Percentiles rank a stretch among this genome's conserved stretches.
Evolutionary conservation across 345 rosid species (phyloP).

Genomic region (Eucalyptus fibrosa): DNA sequence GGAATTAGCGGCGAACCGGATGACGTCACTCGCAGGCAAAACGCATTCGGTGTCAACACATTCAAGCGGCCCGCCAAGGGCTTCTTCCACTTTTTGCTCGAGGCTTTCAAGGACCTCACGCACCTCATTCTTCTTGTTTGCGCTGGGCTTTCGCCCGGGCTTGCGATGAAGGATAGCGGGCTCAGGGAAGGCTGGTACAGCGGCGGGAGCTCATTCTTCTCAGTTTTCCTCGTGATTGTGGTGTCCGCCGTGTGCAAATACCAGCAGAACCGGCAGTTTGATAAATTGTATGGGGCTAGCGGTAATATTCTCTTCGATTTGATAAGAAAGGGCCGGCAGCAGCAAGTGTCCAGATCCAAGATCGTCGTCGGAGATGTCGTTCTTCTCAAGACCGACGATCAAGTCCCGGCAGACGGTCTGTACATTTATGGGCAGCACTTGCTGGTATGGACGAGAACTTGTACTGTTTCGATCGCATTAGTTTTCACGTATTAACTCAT

Average conservation of each 20-base stretch:
- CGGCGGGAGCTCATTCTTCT: not conserved
- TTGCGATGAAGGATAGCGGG: constrained; percentile 50
- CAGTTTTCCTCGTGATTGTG: constrained; percentile 36
- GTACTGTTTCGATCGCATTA: no score
- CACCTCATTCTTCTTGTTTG: constrained; percentile 40
- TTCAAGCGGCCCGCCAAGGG: constrained; percentile 49
- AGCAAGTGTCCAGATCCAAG: constrained; percentile 20
- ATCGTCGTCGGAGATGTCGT: no score
- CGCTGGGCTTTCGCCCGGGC: constrained; percentile 48
- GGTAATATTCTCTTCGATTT: constrained; percentile 41
- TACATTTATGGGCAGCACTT: fast-evolving
- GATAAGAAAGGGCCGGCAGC: constrained; percentile 27
- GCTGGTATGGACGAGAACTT: no score
- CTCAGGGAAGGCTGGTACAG: constrained; percentile 45
- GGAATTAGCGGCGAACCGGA: constrained; percentile 14
- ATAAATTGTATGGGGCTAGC: constrained; percentile 36
- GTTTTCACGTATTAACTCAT: no score
- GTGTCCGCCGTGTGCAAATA: constrained; percentile 43
- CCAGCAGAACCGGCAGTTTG: constrained; percentile 37
- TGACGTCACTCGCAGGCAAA: constrained; percentile 21
- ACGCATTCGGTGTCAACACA: constrained; percentile 44
- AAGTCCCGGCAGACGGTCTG: no score
- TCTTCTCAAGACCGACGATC: no score
- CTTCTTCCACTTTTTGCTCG: constrained; percentile 25
- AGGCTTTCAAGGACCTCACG: constrained; percentile 38